phyloP scores from a whole-genome alignment of 441 rosid genomes.

The Gossypium aridum region DNA sequence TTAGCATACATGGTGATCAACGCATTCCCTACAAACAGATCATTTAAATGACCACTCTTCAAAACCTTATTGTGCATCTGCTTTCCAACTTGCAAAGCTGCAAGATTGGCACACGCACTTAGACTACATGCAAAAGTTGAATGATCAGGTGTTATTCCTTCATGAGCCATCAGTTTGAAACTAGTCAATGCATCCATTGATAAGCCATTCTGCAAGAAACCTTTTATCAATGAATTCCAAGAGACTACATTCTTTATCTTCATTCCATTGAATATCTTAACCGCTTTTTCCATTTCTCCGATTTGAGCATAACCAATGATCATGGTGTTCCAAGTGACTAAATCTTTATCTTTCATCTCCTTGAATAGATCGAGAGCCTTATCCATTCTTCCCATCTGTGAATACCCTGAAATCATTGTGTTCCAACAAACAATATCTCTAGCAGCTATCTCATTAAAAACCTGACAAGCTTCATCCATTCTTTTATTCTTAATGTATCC shows the following conservation, averaged over 20 bases:
- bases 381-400: conserved; percentile 33
- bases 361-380: conserved; percentile 51
- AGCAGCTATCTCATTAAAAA: conserved; percentile 61
- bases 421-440: conserved; percentile 47
- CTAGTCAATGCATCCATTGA: conserved; percentile 47
- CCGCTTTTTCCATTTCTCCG: conserved; percentile 49
- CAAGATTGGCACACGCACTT: conserved; percentile 87
- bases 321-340: conserved; percentile 67
- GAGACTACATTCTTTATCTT: conserved; percentile 58
- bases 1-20: conserved; percentile 85
- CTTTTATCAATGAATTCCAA: conserved; percentile 86
- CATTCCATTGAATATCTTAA: conserved; percentile 55
- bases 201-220: conserved; percentile 64
- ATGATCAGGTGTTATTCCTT: conserved; percentile 46
- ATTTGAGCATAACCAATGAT: conserved; percentile 59
- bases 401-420: conserved; percentile 71
- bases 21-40: conserved; percentile 85
- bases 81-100: conserved; percentile 82
- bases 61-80: conserved; percentile 75
- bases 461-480: conserved; percentile 40
- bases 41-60: conserved; percentile 58
- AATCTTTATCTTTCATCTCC: conserved; percentile 47
- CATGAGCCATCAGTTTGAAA: conserved; percentile 50
- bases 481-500: conserved; percentile 45
- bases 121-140: conserved; percentile 86